Evolutionary conservation across 306 rosid genomes (phyloP), one percentile per base, ranked within the genome.

Genomic region (Leucaena leucocephala): DNA sequence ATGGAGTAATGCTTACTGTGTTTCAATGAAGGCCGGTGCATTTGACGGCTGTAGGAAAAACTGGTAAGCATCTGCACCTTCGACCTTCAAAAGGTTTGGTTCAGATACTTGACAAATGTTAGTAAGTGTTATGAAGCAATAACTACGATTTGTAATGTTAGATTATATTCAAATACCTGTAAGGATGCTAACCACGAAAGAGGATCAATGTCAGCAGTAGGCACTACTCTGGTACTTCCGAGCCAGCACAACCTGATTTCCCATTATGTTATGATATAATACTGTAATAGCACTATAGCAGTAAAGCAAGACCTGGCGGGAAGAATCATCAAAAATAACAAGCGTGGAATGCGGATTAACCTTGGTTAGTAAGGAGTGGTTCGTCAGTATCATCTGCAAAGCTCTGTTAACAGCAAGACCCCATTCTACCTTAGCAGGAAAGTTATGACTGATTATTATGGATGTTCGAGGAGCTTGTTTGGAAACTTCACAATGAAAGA

Each of bases 141-240:
- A 78, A 21, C 2, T 45, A 63, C 12, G 19, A 76, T n/a, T 54
- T 74, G 14, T n/a, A 42, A 27, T 33, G 11, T 22, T 46, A 68
- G 82, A 82, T 21, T 65, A 71, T 68, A 77, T 22, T 13, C 12
- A 38, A 81, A 40, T 79, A 91, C 98, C 98, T 86, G 89, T 80
- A 95, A 86, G 83, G 91, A 91, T 71, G 94, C 90, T 76, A 95
- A 71, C 96, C 97, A 95, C 33, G 84, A 75, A 52, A 91, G 76
- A 43, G 99, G 97, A 82, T 93, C 93, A 35, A 95, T 87, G 81
- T 85, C 86, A 59, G 84, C 75, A 63, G 90, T 78, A 15, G 99
- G 89, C 72, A 88, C 88, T 40, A 95, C 89, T 89, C 93, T 89
- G 81, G 94, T 95, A 84, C 96, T 93, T 17, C 99, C 99, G 90